A percentile compares a stretch with the other conserved stretches of the same genome.
phyloP scores from a whole-genome alignment of 192 early-diverging fungal genomes.

The Podochytrium sp. region DNA sequence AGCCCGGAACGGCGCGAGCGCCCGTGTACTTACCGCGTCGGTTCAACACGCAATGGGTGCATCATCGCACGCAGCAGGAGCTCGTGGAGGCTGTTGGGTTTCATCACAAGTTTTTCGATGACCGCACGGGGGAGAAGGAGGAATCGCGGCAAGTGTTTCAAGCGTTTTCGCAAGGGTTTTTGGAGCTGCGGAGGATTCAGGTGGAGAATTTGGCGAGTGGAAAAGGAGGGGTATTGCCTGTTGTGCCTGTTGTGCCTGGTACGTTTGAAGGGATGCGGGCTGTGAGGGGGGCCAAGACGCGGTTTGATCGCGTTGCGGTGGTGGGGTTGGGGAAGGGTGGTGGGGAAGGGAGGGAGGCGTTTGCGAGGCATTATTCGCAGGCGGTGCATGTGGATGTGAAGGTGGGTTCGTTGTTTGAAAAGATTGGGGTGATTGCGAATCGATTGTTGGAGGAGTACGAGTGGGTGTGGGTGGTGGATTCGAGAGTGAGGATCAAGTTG shows the following conservation, averaged over 20 bases:
- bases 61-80: not conserved
- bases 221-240: not conserved
- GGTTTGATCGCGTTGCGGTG: slow-evolving; percentile 9
- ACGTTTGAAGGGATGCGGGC: not conserved
- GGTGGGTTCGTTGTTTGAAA: not conserved
- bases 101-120: slow-evolving; percentile 17
- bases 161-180: not conserved
- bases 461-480: slow-evolving; percentile 3
- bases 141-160: not conserved
- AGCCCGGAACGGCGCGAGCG: not conserved
- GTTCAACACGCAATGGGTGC: slow-evolving; percentile 16
- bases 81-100: slow-evolving; percentile 3
- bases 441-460: not conserved
- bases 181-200: slow-evolving; percentile 3
- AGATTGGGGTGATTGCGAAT: not conserved
- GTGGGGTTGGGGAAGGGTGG: not conserved
- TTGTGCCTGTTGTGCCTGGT: not conserved
- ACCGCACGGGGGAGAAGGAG: not conserved
- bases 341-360: not conserved
- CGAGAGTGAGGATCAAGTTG: not conserved
- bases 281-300: not conserved
- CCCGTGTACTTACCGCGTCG: not conserved
- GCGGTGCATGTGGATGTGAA: not conserved
- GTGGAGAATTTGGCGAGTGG: not conserved
- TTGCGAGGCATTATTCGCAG: not conserved